A percentile compares a stretch with the other conserved stretches of the same genome.
phyloP scores from a whole-genome alignment of 805 yeast genomes.

The Candida sphagnicola region DNA sequence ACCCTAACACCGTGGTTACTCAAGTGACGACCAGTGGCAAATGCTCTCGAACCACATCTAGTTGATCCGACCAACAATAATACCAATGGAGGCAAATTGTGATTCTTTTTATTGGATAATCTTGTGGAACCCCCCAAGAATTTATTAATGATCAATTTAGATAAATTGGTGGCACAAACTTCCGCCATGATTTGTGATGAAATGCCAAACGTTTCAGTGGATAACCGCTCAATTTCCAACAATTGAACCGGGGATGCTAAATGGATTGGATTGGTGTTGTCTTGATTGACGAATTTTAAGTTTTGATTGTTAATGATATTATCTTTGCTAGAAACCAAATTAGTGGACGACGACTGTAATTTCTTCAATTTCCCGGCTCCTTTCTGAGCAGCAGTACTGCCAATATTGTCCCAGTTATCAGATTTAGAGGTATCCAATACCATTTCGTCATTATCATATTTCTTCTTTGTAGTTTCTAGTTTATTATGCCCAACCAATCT shows the following conservation, averaged over 20 bases:
- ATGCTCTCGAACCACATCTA: constrained; percentile 68
- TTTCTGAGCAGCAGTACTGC: constrained; percentile 11
- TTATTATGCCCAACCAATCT: constrained; percentile 77
- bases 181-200: constrained; percentile 51
- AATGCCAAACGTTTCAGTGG: constrained; percentile 48
- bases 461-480: constrained; percentile 38
- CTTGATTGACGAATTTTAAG: constrained; percentile 16
- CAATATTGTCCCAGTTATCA: constrained; percentile 55
- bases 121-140: constrained; percentile 68
- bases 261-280: constrained; percentile 38
- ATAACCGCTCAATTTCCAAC: constrained; percentile 64
- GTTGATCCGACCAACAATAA: constrained; percentile 70
- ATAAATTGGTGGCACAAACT: constrained; percentile 64
- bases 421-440: constrained; percentile 43
- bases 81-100: constrained; percentile 76
- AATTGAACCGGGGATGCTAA: constrained; percentile 76
- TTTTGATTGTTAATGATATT: constrained; percentile 7
- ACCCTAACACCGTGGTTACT: constrained; percentile 71
- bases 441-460: constrained; percentile 71
- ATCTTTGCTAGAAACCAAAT: background rate
- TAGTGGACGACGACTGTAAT: background rate
- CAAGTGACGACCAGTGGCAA: constrained; percentile 77
- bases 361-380: constrained; percentile 9
- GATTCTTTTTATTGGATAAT: constrained; percentile 55
- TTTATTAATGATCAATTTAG: constrained; percentile 49